Conservation (phyloP, 208 protist genomes). For the Acanthamoeba lenticulata region DNA sequence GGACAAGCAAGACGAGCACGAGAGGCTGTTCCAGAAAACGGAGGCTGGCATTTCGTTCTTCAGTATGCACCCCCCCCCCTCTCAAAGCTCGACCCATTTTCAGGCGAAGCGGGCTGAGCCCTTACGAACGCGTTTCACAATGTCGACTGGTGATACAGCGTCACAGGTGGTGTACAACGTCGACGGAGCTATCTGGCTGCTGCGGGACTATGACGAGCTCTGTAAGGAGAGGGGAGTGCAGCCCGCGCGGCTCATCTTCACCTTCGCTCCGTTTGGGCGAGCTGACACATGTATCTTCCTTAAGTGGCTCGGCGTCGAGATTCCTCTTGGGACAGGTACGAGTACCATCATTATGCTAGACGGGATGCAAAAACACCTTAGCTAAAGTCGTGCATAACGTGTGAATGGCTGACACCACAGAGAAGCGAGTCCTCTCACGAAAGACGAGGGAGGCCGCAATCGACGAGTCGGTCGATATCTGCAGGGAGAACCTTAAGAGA, state of each 20-base stretch:
- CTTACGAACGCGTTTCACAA: not conserved
- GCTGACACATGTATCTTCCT: constrained; percentile 28
- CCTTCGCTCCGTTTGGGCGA: constrained; percentile 8
- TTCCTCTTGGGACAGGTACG: constrained; percentile 1
- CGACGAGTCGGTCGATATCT: constrained; percentile 25
- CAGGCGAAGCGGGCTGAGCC: too few species aligned
- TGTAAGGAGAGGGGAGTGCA: constrained; percentile 9
- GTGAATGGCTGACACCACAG: not conserved
- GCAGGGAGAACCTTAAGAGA: constrained; percentile 38
- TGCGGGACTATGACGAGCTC: constrained; percentile 36
- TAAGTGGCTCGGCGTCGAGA: constrained; percentile 49
- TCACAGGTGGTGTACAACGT: constrained; percentile 50
- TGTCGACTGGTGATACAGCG: not conserved
- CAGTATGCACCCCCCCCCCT: not conserved
- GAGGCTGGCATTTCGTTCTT: constrained; percentile 33
- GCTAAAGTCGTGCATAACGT: too few species aligned
- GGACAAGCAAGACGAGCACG: constrained; percentile 37
- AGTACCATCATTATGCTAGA: too few species aligned
- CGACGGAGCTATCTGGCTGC: constrained; percentile 4
- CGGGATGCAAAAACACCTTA: too few species aligned
- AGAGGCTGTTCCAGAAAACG: constrained; percentile 21
- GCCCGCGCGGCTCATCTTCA: constrained; percentile 24
- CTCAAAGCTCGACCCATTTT: too few species aligned
- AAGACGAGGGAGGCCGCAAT: constrained; percentile 1
- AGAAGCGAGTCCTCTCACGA: constrained; percentile 20